These are phyloP conservation scores for Friedmanniomyces simplex DNA, from an alignment of 495 filamentous ascomycete genomes.

Conservation along the genomic window DNA sequence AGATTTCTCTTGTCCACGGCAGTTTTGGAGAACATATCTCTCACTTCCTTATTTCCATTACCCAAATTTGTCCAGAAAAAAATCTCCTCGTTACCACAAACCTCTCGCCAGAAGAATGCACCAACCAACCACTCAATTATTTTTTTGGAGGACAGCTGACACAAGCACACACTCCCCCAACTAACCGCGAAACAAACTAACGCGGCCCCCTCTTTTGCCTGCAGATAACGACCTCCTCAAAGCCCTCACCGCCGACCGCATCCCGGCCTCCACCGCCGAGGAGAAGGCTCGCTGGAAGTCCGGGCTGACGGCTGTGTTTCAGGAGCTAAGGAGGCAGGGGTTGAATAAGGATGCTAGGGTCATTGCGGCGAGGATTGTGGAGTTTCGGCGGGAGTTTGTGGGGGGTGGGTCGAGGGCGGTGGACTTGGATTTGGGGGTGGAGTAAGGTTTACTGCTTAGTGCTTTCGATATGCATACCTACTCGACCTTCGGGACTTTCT, in stretches of 20 bases:
- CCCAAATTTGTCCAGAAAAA: neutral
- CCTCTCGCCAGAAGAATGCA: neutral
- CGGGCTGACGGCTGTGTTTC: slow-evolving; percentile 66
- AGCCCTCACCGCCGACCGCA: slow-evolving; percentile 25
- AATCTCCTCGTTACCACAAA: neutral
- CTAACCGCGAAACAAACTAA: slow-evolving; percentile 15
- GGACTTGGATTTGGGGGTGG: slow-evolving; percentile 14
- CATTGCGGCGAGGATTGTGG: slow-evolving; percentile 71
- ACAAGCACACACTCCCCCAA: no score
- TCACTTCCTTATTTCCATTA: neutral
- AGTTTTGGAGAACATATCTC: neutral
- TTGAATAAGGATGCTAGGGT: slow-evolving; percentile 63
- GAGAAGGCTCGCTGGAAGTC: slow-evolving; percentile 61
- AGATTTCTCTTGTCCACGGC: neutral
- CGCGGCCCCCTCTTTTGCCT: no score
- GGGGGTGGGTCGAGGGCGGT: slow-evolving; percentile 39
- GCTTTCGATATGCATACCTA: no score
- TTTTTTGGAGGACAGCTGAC: slow-evolving; percentile 4
- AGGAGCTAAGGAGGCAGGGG: slow-evolving; percentile 60
- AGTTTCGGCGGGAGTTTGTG: slow-evolving; percentile 63
- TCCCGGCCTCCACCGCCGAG: slow-evolving; percentile 58
- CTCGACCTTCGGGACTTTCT: neutral
- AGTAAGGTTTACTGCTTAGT: no score
- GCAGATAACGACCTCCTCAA: slow-evolving; percentile 17
- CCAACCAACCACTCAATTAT: no score